Evolutionary conservation across 1,284 basidiomycete genomes (phyloP).

Genomic region (Schizophyllum commune): DNA sequence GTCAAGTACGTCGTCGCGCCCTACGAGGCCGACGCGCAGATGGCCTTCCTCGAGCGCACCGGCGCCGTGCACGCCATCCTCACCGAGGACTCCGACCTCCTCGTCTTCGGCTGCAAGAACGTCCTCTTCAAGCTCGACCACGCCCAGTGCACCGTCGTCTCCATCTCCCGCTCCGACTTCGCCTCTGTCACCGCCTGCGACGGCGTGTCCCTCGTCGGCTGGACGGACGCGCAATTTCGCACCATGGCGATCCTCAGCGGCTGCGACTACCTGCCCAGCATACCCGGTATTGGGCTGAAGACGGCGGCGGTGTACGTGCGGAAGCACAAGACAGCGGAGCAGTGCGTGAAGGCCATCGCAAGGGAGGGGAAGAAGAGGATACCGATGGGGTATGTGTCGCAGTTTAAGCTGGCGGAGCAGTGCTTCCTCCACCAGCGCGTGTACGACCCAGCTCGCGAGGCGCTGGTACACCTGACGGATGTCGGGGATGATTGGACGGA

Average conservation of each 20-base stretch:
- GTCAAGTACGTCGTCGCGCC: slow-evolving; percentile 91
- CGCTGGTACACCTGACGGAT: slow-evolving; percentile 64
- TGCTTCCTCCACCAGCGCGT: slow-evolving; percentile 95
- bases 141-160: slow-evolving; percentile 66
- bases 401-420: slow-evolving; percentile 78
- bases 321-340: slow-evolving; percentile 83
- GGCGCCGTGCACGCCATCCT: slow-evolving; percentile 89
- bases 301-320: slow-evolving; percentile 83
- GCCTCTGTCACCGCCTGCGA: slow-evolving; percentile 50
- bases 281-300: slow-evolving; percentile 91
- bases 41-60: slow-evolving; percentile 83
- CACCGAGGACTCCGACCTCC: slow-evolving; percentile 96
- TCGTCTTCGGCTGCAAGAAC: slow-evolving; percentile 90
- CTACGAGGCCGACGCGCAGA: slow-evolving; percentile 97
- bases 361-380: slow-evolving; percentile 84
- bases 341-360: slow-evolving; percentile 72
- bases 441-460: slow-evolving; percentile 67
- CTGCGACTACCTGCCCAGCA: slow-evolving; percentile 94
- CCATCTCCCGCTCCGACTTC: slow-evolving; percentile 76
- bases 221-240: slow-evolving; percentile 87
- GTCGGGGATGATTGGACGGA: slow-evolving; percentile 44
- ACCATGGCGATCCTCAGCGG: slow-evolving; percentile 96
- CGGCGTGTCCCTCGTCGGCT: slow-evolving; percentile 75
- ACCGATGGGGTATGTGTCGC: slow-evolving; percentile 67
- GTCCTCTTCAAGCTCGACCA: slow-evolving; percentile 85